Evolutionary conservation across 73 alveolate species (phyloP).

Genomic region (Paramecium primaurelia): DNA sequence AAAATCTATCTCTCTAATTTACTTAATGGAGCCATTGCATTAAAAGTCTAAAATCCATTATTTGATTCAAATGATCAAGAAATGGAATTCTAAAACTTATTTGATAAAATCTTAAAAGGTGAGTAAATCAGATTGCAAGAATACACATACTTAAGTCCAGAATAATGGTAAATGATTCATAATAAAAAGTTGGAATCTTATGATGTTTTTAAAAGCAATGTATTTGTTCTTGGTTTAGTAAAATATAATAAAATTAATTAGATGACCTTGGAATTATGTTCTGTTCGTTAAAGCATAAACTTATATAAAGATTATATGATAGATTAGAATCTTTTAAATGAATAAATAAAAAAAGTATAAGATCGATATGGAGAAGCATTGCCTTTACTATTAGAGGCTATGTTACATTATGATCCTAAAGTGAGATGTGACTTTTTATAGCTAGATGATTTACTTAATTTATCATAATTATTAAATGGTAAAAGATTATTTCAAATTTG

Average conservation of each 20-base stretch:
- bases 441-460: background rate
- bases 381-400: background rate
- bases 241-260: background rate
- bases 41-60: background rate
- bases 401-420: background rate
- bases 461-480: background rate
- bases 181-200: background rate
- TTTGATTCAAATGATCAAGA: background rate
- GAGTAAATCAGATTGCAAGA: background rate
- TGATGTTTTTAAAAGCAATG: background rate
- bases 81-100: background rate
- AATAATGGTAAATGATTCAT: background rate
- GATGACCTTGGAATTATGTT: slow-evolving; percentile 20
- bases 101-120: background rate
- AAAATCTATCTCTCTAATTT: background rate
- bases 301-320: background rate
- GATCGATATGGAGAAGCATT: background rate
- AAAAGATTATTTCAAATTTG: background rate
- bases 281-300: background rate
- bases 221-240: slow-evolving; percentile 30
- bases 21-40: background rate
- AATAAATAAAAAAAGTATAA: background rate
- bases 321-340: background rate
- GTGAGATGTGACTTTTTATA: slow-evolving; percentile 5
- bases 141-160: slow-evolving; percentile 17